These are phyloP conservation scores for Penicillium steckii DNA, from an alignment of 495 filamentous ascomycete species.

Conservation along the genomic window DNA sequence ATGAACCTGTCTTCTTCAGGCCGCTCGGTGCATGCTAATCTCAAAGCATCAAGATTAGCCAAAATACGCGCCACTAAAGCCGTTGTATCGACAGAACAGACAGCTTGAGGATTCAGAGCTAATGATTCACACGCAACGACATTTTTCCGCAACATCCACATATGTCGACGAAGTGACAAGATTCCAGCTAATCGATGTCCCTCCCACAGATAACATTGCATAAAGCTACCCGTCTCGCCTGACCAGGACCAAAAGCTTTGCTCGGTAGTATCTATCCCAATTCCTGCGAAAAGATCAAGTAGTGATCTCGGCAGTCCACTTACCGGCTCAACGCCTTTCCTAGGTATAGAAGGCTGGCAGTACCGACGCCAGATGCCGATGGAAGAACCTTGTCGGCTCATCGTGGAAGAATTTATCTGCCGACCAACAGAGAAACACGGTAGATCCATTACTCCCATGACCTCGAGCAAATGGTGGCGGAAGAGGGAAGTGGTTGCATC, in stretches of 20 bases:
- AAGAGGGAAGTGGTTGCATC: slow-evolving; percentile 12
- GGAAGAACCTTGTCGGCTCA: slow-evolving; percentile 26
- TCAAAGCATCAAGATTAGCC: slow-evolving; percentile 32
- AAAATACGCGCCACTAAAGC: slow-evolving; percentile 29
- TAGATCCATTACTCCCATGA: slow-evolving; percentile 41
- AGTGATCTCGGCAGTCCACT: slow-evolving; percentile 34
- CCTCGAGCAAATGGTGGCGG: slow-evolving; percentile 32
- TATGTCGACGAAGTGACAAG: slow-evolving; percentile 16
- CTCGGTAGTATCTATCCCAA: slow-evolving; percentile 27
- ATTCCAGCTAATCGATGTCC: slow-evolving; percentile 35
- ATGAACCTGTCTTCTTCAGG: slow-evolving; percentile 21
- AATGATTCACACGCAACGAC: not conserved
- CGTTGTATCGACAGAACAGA: slow-evolving; percentile 15
- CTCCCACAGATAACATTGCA: slow-evolving; percentile 38
- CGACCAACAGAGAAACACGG: slow-evolving; percentile 31
- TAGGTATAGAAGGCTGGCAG: slow-evolving; percentile 18
- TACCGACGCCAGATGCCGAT: slow-evolving; percentile 35
- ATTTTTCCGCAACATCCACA: not conserved
- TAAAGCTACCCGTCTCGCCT: slow-evolving; percentile 25
- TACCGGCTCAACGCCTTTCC: slow-evolving; percentile 27
- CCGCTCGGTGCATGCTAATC: slow-evolving; percentile 20
- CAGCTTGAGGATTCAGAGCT: slow-evolving; percentile 5
- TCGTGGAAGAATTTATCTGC: slow-evolving; percentile 18
- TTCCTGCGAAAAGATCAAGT: slow-evolving; percentile 31
- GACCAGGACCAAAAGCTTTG: slow-evolving; percentile 38